These are phyloP conservation scores for Davidsoniella australis DNA, from an alignment of 2,329 filamentous ascomycete species.

Conservation along the genomic window DNA sequence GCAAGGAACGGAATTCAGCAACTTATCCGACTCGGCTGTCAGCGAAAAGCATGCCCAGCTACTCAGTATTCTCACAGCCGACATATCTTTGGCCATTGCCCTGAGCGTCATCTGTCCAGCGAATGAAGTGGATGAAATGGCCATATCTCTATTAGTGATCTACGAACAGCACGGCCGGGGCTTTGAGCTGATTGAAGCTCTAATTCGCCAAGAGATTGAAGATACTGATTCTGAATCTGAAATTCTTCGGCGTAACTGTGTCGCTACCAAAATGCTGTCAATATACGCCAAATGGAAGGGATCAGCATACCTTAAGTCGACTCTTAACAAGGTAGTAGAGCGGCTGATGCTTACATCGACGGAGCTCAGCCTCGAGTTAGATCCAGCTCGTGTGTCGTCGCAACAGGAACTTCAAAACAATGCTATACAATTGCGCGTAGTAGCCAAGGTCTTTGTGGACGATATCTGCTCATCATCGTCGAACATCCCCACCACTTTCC, in stretches of 20 bases:
- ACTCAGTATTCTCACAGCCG: constrained; percentile 42
- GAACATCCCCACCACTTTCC: constrained; percentile 45
- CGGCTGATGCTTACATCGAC: constrained; percentile 49
- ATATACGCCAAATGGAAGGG: constrained; percentile 60
- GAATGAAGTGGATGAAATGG: constrained; percentile 51
- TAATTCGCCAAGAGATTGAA: constrained; percentile 53
- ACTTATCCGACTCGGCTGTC: constrained; percentile 47
- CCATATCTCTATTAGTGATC: constrained; percentile 50
- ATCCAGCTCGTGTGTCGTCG: constrained; percentile 42
- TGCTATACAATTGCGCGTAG: constrained; percentile 45
- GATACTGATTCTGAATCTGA: constrained; percentile 55
- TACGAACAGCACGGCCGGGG: constrained; percentile 49
- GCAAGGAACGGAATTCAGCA: constrained; percentile 56
- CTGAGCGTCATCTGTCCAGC: constrained; percentile 51
- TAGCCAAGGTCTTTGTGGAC: constrained; percentile 55
- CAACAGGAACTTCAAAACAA: constrained; percentile 49
- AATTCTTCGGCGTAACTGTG: constrained; percentile 48
- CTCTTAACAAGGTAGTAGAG: constrained; percentile 49
- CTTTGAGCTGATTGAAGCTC: constrained; percentile 45
- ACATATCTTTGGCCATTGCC: constrained; percentile 44
- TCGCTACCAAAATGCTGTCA: constrained; percentile 56
- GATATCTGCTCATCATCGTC: constrained; percentile 48
- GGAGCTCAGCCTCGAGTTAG: constrained; percentile 50
- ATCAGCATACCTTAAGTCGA: constrained; percentile 41
- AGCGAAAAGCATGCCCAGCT: constrained; percentile 53